These are phyloP conservation scores for Cystofilobasidium macerans DNA, from an alignment of 768 basidiomycete genomes.

Conservation along the genomic window DNA sequence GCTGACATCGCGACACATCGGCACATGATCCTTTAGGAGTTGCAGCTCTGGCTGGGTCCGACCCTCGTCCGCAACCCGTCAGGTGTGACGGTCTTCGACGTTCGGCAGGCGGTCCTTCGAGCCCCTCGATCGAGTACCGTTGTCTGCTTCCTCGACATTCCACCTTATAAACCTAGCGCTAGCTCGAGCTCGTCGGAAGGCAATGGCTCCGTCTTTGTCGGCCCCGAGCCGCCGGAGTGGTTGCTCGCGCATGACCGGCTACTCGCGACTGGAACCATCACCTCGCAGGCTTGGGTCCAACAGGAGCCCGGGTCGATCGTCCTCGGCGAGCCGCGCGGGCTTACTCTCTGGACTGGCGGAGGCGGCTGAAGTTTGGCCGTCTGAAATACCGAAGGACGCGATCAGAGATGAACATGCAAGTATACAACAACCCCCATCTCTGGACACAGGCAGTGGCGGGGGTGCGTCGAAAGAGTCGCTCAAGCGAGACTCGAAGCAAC, in stretches of 20 bases:
- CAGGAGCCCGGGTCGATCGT: neutral
- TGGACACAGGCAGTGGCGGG: too few species aligned
- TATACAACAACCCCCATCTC: too few species aligned
- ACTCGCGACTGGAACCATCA: neutral
- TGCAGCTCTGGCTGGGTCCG: constrained; percentile 7
- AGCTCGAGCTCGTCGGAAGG: too few species aligned
- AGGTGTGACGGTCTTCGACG: constrained; percentile 17
- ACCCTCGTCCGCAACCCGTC: neutral
- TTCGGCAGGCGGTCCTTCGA: constrained; percentile 9
- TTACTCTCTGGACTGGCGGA: neutral
- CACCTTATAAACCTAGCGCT: too few species aligned
- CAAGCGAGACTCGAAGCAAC: neutral
- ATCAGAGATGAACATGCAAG: too few species aligned
- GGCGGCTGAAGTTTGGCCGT: neutral
- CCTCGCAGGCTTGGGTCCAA: neutral
- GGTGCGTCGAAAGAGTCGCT: too few species aligned
- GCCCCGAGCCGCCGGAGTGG: neutral
- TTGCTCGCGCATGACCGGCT: neutral
- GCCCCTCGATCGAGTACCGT: too few species aligned
- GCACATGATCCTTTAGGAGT: neutral
- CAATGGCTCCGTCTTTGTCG: too few species aligned
- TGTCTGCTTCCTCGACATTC: constrained; percentile 1
- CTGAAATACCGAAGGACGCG: neutral
- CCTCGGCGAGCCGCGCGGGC: neutral
- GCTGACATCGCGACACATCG: neutral